Percentiles rank a stretch among this genome's conserved stretches.
Evolutionary conservation across 1,284 basidiomycete genomes (phyloP).

Genomic region (Ganoderma lingzhi): DNA sequence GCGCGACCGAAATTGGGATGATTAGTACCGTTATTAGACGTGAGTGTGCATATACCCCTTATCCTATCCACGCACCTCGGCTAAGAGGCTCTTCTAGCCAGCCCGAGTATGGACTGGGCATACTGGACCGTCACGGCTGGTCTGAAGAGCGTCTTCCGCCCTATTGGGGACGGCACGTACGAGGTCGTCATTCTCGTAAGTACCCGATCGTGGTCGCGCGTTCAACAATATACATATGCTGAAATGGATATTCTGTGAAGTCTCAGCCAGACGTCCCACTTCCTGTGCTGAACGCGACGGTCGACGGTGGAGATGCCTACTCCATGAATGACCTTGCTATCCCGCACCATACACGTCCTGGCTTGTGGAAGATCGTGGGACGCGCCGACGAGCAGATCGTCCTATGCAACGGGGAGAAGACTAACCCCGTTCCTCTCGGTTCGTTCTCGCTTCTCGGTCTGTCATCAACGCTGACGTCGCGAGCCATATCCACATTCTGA

Average conservation of each 20-base stretch:
- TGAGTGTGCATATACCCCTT: conserved; percentile 8
- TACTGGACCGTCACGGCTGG: conserved; percentile 27
- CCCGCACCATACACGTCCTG: conserved; percentile 51
- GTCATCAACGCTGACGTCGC: not conserved
- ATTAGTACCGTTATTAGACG: conserved; percentile 28
- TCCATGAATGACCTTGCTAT: conserved; percentile 51
- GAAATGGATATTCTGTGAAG: not conserved
- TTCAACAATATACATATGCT: not conserved
- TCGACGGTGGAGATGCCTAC: conserved; percentile 40
- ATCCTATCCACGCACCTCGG: not conserved
- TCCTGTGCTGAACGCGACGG: conserved; percentile 37
- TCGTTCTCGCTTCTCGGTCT: not conserved
- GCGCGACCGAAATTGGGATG: conserved; percentile 34
- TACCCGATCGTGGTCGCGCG: not conserved
- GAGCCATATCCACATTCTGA: not conserved
- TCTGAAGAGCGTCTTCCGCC: conserved; percentile 20
- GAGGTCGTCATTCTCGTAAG: conserved; percentile 34
- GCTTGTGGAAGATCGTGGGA: conserved; percentile 53
- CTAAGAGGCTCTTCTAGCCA: conserved; percentile 13
- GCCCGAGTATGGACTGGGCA: conserved; percentile 35
- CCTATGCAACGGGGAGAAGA: conserved; percentile 38
- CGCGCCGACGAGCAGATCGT: conserved; percentile 54
- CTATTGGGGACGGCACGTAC: conserved; percentile 30
- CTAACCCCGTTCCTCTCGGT: conserved; percentile 27
- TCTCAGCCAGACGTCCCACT: conserved; percentile 26